Conservation (phyloP, 352 stramenopile species). For the Thraustochytrium striatum region DNA sequence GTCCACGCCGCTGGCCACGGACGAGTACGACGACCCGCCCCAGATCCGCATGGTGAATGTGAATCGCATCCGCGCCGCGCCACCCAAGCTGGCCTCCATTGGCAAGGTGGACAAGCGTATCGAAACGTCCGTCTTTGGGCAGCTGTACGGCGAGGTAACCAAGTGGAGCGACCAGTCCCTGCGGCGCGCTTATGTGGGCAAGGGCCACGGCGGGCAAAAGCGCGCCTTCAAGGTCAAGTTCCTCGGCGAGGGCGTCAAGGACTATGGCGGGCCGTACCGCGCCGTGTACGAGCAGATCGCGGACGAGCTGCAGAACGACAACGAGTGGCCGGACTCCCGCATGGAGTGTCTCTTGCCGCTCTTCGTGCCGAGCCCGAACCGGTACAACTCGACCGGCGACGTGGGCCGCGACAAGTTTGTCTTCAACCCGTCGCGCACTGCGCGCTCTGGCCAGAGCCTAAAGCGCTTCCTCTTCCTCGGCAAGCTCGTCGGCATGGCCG, state of each 20-base stretch:
- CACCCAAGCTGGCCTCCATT: conserved; percentile 43
- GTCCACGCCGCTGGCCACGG: conserved; percentile 90
- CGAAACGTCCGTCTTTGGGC: conserved; percentile 89
- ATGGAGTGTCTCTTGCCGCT: conserved; percentile 68
- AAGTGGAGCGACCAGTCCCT: conserved; percentile 86
- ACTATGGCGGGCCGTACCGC: conserved; percentile 95
- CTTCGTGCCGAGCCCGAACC: conserved; percentile 79
- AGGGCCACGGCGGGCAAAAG: conserved; percentile 92
- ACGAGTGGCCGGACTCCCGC: conserved; percentile 49
- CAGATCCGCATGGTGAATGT: conserved; percentile 95
- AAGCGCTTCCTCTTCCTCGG: conserved; percentile 90
- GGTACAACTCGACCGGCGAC: conserved; percentile 70
- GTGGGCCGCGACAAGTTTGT: conserved; percentile 83
- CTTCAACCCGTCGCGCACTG: conserved; percentile 69
- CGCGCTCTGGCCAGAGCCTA: conserved; percentile 59
- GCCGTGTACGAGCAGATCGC: conserved; percentile 95
- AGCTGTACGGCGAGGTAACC: conserved; percentile 92
- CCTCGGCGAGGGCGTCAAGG: conserved; percentile 95
- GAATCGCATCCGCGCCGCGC: conserved; percentile 89
- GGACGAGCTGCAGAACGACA: conserved; percentile 79
- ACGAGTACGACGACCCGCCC: conserved; percentile 97
- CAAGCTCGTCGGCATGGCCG: conserved; percentile 89
- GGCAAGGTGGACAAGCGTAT: conserved; percentile 67
- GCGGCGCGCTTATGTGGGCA: conserved; percentile 91
- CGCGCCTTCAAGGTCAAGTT: conserved; percentile 98